Conservation (phyloP, 2,329 filamentous ascomycete species). For the Phialophora verrucosa region DNA sequence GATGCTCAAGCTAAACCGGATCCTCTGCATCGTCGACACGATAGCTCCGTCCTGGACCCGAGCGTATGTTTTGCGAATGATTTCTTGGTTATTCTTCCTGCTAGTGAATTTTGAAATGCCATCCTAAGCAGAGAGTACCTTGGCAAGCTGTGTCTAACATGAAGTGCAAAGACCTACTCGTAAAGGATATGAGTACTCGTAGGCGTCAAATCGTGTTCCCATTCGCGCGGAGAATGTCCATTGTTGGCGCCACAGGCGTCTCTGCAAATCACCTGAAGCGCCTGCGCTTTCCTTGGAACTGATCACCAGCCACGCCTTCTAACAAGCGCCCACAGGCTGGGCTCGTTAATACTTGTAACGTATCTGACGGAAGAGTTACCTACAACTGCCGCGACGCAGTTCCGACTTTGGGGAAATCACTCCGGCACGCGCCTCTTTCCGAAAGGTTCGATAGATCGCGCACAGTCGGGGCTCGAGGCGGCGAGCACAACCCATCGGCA, state of each 20-base stretch:
- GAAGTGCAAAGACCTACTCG: neutral
- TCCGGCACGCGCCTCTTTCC: neutral
- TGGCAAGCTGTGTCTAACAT: neutral
- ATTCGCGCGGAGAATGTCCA: neutral
- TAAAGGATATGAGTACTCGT: neutral
- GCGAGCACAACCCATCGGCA: neutral
- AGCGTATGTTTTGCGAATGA: neutral
- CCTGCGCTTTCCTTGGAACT: neutral
- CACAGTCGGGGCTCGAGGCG: neutral
- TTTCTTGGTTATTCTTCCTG: neutral
- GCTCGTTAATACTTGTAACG: neutral
- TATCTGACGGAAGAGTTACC: neutral
- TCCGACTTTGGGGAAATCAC: neutral
- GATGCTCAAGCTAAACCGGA: neutral
- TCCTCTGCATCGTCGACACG: neutral
- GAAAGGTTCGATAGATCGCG: neutral
- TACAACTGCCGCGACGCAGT: neutral
- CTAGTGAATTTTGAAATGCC: neutral
- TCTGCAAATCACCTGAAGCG: neutral
- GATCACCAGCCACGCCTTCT: neutral
- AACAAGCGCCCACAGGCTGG: neutral
- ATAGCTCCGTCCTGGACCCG: neutral
- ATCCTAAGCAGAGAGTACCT: neutral
- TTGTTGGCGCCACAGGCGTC: neutral
- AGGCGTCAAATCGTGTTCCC: neutral